Conservation (phyloP, 805 yeast genomes). For the Suhomyces vadensis region DNA sequence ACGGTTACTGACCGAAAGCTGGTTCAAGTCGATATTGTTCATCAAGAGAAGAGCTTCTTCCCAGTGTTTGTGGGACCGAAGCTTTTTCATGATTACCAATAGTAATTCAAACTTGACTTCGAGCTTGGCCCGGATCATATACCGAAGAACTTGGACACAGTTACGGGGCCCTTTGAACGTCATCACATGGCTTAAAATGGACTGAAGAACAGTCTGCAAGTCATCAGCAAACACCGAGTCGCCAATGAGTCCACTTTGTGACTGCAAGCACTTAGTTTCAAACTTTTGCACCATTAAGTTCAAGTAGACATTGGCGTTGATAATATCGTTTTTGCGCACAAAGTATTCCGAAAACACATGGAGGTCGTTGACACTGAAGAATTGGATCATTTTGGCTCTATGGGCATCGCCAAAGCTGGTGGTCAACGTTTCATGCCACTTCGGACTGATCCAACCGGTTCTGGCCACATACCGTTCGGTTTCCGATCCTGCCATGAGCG, state of each 20-base stretch:
- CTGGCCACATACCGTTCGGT: constrained; percentile 34
- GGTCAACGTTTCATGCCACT: constrained; percentile 37
- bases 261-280: constrained; percentile 25
- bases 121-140: constrained; percentile 30
- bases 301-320: constrained; percentile 35
- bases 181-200: constrained; percentile 36
- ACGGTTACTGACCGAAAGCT: constrained; percentile 19
- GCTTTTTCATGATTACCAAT: constrained; percentile 28
- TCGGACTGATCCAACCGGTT: constrained; percentile 37
- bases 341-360: constrained; percentile 22
- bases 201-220: constrained; percentile 28
- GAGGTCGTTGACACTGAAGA: constrained; percentile 30
- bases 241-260: constrained; percentile 3
- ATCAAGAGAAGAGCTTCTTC: constrained; percentile 38
- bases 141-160: constrained; percentile 33
- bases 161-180: constrained; percentile 37
- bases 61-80: constrained; percentile 28
- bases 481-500: constrained; percentile 29
- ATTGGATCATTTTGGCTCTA: constrained; percentile 30
- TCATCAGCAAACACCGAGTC: constrained; percentile 22
- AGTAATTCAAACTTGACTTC: constrained; percentile 25
- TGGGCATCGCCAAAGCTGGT: constrained; percentile 18
- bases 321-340: constrained; percentile 28
- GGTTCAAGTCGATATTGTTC: constrained; percentile 30
- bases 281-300: constrained; percentile 39